phyloP scores from a whole-genome alignment of 495 filamentous ascomycete species.

The Aspergillus carlsbadensis region DNA sequence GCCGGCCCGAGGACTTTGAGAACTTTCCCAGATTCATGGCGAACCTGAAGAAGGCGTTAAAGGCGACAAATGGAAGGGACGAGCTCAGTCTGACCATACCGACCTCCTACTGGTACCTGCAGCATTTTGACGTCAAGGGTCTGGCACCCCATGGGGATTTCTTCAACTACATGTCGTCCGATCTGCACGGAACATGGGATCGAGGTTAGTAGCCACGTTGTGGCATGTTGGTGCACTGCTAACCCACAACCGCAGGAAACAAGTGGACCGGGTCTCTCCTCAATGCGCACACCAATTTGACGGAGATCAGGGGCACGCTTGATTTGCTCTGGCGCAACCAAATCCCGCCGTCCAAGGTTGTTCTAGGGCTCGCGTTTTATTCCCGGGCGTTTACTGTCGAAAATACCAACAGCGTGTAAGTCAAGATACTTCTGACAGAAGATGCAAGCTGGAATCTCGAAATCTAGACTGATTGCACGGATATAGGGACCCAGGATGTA shows the following conservation, averaged over 20 bases:
- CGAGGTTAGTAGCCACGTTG: neutral
- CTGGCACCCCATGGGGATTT: constrained; percentile 43
- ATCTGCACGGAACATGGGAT: constrained; percentile 35
- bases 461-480: constrained; percentile 2
- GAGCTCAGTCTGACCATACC: constrained; percentile 40
- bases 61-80: constrained; percentile 26
- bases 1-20: constrained; percentile 31
- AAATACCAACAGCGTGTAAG: constrained; percentile 26
- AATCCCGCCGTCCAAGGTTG: neutral
- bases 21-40: constrained; percentile 45
- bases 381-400: constrained; percentile 29
- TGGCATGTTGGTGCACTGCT: no score
- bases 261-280: no score
- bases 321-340: neutral
- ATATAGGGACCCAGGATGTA: constrained; percentile 13
- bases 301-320: neutral
- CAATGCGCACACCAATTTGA: neutral
- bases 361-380: neutral
- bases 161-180: constrained; percentile 49
- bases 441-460: no score
- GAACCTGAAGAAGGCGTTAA: constrained; percentile 38
- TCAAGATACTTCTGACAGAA: neutral
- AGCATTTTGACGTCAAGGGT: constrained; percentile 35
- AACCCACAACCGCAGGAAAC: no score
- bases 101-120: constrained; percentile 39